Base-by-base conservation (phyloP, 345 rosid genomes). In the Lepidium aucheri region DNA sequence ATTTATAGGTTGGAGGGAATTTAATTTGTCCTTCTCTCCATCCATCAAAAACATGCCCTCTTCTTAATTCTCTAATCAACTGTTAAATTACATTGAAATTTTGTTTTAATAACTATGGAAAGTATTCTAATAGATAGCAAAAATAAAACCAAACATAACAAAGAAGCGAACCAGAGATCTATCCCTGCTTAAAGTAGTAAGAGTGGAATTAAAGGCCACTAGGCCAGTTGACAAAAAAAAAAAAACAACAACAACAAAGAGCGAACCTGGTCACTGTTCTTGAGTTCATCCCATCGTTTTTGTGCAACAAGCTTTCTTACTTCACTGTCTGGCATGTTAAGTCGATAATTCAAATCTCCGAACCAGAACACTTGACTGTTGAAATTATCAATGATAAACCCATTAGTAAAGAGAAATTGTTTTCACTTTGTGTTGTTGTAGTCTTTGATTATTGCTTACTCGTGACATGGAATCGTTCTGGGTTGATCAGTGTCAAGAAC, bases 311-410 rank as follows among this genome's bases (percentile, higher is more conserved):
- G 89, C 74, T 81, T 87, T 77, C 97, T 80, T 50, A 89, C 84
- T 38, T 89, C 91, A 13, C 81, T 28, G 68, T 91, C 97, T 73
- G 53, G 22, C 96, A 82, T 80, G 65, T 86, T 85, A 65, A 95
- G 83, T 51, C 99, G 88, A 69, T 95, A 95, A 70, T 95, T 95
- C 76, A 95, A 79, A 77, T 95, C 99, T 16, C 99, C 99, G 20
- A 95, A 95, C 99, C 97, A 95, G 75, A 89, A 95, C 71, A 84
- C 76, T 68, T 88, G 88, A 83, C 99, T 95, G 96, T 72, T 66
- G 4, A 55, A 57, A 78, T 34, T 61, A 17, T 17, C 40, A 53
- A 11, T 6, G 6, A 54, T 0, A 9, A 36, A 34, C 4, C 6
- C 33, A 34, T 65, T 59, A 65, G 54, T 35, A 51, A 40, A 32